These are phyloP conservation scores for Populus hybrid DNA, from an alignment of 441 rosid genomes.

Conservation along the genomic window DNA sequence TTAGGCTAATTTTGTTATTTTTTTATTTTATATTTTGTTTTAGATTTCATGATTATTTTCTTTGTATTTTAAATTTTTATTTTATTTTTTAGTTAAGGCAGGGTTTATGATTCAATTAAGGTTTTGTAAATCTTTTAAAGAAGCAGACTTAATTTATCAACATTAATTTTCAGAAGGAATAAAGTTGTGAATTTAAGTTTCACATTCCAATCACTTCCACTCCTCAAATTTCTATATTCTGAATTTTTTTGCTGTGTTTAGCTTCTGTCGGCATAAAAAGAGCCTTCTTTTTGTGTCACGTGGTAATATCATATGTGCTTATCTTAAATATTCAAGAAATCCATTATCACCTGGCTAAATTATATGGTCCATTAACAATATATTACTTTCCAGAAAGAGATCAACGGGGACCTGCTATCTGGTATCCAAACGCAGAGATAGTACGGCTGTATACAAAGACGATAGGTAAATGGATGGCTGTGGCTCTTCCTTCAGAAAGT, in stretches of 20 bases:
- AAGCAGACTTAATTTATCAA: no score
- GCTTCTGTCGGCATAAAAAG: neutral
- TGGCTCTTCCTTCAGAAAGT: conserved; percentile 17
- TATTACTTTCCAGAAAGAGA: neutral
- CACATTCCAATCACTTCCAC: no score
- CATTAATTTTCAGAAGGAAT: no score
- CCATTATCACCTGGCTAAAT: neutral
- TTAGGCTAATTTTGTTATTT: no score
- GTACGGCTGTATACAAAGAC: conserved; percentile 5
- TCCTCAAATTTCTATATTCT: no score
- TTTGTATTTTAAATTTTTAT: no score
- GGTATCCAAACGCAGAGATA: neutral
- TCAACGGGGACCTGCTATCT: neutral
- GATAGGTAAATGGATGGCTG: conserved; percentile 16
- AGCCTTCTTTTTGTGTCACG: neutral
- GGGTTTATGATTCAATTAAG: no score
- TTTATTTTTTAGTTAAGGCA: no score
- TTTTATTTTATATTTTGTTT: neutral
- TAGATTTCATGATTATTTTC: neutral
- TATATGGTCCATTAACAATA: neutral
- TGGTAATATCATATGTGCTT: neutral
- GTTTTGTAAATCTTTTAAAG: no score
- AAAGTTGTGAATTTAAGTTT: no score
- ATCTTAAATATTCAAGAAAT: neutral
- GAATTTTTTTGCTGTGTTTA: no score